Evolutionary conservation across 768 basidiomycete species (phyloP), one percentile per base, ranked within the genome.

Genomic region (Lactarius akahatsu): DNA sequence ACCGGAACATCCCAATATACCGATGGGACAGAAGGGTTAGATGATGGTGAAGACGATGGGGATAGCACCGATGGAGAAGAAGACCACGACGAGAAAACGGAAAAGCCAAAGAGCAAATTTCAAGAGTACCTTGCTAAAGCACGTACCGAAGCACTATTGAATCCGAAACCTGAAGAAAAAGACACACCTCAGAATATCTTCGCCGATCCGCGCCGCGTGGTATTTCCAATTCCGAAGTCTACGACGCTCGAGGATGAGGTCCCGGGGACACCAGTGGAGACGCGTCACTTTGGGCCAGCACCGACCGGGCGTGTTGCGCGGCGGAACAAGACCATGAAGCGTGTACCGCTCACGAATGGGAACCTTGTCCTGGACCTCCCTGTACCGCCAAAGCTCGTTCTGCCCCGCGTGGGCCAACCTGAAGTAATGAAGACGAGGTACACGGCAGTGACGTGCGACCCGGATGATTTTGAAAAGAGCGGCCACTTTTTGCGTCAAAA

Each of bases 381-480:
- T 57, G 91, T 97, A 2, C 96, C 96, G 8, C 87, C 91, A 3
- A 90, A 89, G 72, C 80, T 98, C 47, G 85, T 94, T 23, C 76
- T 97, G 65, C 89, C 91, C 36, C 76, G 90, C 72, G 77, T 82
- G 56, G 85, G 89, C 64, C 84, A 89, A 71, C 81, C 85, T 55
- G 92, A 95, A 76, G 91, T 88, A 73, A 86, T 80, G 70, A 83
- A 85, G 73, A 85, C 87, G 28, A 81, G 91, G 65, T 94, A 89
- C 75, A 94, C 95, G 6, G 94, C 93, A 0, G 90, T 96, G 6
- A 97, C 94, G 11, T 94, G 94, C 75, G 94, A 95, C 74, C 95
- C 96, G 1, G 92, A 98, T 73, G 89, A 96, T 40, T 97, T 96
- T 73, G 87, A 91, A 76, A 84, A 82, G 73, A 86, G 86, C 57